Evolutionary conservation across 1,284 basidiomycete genomes (phyloP).

Genomic region (Ustilago trichophora): DNA sequence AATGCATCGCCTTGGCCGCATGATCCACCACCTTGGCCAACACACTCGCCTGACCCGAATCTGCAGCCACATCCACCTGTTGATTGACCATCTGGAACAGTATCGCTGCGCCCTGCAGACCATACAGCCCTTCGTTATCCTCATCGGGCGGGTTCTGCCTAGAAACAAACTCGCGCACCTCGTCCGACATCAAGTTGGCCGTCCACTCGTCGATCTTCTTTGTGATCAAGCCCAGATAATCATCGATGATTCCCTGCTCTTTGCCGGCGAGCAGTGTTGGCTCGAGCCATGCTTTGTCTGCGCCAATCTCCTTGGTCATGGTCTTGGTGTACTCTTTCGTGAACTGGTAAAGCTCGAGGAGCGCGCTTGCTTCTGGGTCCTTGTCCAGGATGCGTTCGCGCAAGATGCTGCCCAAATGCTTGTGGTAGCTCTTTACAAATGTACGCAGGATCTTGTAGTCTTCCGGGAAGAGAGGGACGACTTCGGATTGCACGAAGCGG

Average conservation of each 20-base stretch:
- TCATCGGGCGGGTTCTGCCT: slow-evolving; percentile 87
- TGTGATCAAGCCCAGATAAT: slow-evolving; percentile 91
- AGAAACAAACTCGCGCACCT: slow-evolving; percentile 83
- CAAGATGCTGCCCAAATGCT: slow-evolving; percentile 81
- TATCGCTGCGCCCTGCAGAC: slow-evolving; percentile 89
- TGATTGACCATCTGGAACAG: slow-evolving; percentile 98
- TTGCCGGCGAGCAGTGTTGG: slow-evolving; percentile 86
- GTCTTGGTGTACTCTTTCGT: slow-evolving; percentile 92
- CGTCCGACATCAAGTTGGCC: slow-evolving; percentile 89
- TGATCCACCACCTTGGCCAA: slow-evolving; percentile 90
- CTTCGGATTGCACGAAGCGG: slow-evolving; percentile 84
- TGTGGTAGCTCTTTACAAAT: slow-evolving; percentile 91
- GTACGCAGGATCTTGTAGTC: slow-evolving; percentile 86
- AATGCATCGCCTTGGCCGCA: slow-evolving; percentile 85
- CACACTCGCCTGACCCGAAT: slow-evolving; percentile 93
- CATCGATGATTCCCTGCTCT: slow-evolving; percentile 91
- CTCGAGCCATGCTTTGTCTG: slow-evolving; percentile 71
- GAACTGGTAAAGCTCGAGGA: slow-evolving; percentile 89
- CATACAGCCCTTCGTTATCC: slow-evolving; percentile 87
- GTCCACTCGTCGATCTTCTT: slow-evolving; percentile 98
- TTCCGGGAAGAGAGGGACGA: slow-evolving; percentile 89
- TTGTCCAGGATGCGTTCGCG: slow-evolving; percentile 75
- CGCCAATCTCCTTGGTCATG: slow-evolving; percentile 86
- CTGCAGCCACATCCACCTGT: slow-evolving; percentile 91
- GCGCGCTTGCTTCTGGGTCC: slow-evolving; percentile 84